phyloP scores from a whole-genome alignment of 352 stramenopile genomes.

The Phytophthora fragariae region DNA sequence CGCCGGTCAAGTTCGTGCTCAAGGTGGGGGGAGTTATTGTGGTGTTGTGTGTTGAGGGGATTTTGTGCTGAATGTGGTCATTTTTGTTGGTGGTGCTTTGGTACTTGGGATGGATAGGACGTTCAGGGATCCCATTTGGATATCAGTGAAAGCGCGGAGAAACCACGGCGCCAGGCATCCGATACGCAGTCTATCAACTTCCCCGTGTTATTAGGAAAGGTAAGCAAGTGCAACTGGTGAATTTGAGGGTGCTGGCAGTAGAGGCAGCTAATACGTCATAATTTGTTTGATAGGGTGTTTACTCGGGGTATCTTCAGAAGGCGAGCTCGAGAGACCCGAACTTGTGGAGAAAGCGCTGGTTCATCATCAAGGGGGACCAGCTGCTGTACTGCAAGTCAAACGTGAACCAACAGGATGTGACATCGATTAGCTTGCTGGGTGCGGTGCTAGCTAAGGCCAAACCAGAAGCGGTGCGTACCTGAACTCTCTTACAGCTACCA shows the following conservation, averaged over 20 bases:
- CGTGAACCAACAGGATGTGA: conserved; percentile 84
- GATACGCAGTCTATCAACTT: conserved; percentile 68
- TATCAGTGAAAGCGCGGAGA: conserved; percentile 56
- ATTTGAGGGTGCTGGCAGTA: not conserved
- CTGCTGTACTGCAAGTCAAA: conserved; percentile 88
- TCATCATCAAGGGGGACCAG: conserved; percentile 89
- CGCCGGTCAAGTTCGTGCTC: conserved; percentile 84
- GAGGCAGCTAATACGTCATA: not conserved
- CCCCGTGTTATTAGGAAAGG: conserved; percentile 77
- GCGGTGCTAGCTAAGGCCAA: conserved; percentile 78
- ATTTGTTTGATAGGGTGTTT: conserved; percentile 53
- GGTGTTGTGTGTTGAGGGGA: not conserved
- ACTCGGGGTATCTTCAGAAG: conserved; percentile 85
- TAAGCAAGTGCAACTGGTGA: conserved; percentile 21
- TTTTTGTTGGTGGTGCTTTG: not conserved
- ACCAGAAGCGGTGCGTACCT: conserved; percentile 68
- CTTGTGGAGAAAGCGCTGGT: conserved; percentile 87
- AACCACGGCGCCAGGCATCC: conserved; percentile 31
- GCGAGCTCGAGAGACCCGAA: conserved; percentile 80
- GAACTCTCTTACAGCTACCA: not conserved
- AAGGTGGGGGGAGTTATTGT: conserved; percentile 50
- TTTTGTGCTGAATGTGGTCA: conserved; percentile 1
- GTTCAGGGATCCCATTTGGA: conserved; percentile 75
- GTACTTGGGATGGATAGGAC: conserved; percentile 46
- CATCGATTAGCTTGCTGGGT: conserved; percentile 79